Evolutionary conservation across 2,329 filamentous ascomycete genomes (phyloP).

Genomic region (Fusarium agapanthi): DNA sequence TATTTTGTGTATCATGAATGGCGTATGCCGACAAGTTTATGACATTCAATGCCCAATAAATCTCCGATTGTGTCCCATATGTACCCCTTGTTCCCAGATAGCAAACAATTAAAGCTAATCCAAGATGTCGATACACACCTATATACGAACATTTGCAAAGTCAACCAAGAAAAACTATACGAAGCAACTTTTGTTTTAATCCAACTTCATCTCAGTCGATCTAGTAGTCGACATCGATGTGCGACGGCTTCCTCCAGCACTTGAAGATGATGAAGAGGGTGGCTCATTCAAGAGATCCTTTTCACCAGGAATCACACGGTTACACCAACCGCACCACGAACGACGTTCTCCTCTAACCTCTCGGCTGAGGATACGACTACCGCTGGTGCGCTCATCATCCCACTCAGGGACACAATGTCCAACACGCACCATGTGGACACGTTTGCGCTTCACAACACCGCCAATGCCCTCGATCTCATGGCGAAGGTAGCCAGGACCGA

Average conservation of each 20-base stretch:
- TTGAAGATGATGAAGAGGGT: slow-evolving; percentile 39
- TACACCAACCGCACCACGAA: slow-evolving; percentile 95
- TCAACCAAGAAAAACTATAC: neutral
- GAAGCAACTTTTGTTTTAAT: neutral
- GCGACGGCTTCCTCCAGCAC: slow-evolving; percentile 32
- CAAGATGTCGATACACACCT: neutral
- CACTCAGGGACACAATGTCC: slow-evolving; percentile 88
- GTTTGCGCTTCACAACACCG: slow-evolving; percentile 85
- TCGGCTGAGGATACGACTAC: slow-evolving; percentile 70
- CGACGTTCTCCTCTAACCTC: slow-evolving; percentile 75
- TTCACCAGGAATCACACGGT: slow-evolving; percentile 72
- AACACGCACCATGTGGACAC: slow-evolving; percentile 82
- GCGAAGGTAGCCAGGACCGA: slow-evolving; percentile 77
- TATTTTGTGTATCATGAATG: neutral
- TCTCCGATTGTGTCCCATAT: neutral
- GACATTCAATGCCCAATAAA: neutral
- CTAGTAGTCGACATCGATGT: slow-evolving; percentile 37
- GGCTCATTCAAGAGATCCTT: slow-evolving; percentile 50
- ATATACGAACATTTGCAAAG: neutral
- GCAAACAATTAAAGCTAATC: neutral
- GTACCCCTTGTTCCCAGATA: neutral
- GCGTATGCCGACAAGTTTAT: neutral
- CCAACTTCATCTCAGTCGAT: slow-evolving; percentile 23
- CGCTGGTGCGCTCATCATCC: slow-evolving; percentile 74
- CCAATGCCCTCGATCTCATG: slow-evolving; percentile 94